Percentiles rank a stretch among this genome's conserved stretches.
phyloP scores from a whole-genome alignment of 2,329 filamentous ascomycete genomes.

The Penicillium crustosum region DNA sequence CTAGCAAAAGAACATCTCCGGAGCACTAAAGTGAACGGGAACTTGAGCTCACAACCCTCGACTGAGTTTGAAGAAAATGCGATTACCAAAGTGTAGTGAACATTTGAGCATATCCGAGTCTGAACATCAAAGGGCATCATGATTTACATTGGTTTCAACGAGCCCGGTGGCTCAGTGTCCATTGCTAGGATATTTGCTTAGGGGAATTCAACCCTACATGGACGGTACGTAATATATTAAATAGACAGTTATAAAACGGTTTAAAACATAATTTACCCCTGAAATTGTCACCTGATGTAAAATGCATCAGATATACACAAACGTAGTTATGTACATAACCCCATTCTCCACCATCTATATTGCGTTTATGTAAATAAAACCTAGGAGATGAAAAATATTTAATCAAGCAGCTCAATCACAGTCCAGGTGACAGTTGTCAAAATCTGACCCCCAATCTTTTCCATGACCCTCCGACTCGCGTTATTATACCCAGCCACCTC shows the following conservation, averaged over 20 bases:
- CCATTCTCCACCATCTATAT: neutral
- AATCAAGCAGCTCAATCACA: conserved; percentile 35
- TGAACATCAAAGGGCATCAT: neutral
- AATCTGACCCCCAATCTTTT: conserved; percentile 43
- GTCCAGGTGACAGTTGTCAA: conserved; percentile 41
- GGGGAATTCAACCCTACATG: neutral
- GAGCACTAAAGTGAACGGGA: neutral
- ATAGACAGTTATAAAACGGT: neutral
- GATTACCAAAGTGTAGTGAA: neutral
- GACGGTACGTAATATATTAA: neutral
- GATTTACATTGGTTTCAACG: neutral
- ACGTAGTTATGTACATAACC: no score
- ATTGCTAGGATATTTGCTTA: neutral
- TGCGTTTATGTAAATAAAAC: neutral
- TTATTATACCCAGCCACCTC: conserved; percentile 40
- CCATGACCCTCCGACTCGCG: conserved; percentile 45
- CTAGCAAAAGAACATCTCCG: neutral
- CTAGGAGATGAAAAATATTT: neutral
- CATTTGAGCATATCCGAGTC: neutral
- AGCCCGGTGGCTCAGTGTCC: neutral
- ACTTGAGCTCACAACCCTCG: neutral
- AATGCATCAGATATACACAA: neutral
- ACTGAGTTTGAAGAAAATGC: neutral
- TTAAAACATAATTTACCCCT: neutral
- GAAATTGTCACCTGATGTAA: neutral